Evolutionary conservation across 2,329 filamentous ascomycete species (phyloP).

Genomic region (Aspergillus pseudoglaucus): DNA sequence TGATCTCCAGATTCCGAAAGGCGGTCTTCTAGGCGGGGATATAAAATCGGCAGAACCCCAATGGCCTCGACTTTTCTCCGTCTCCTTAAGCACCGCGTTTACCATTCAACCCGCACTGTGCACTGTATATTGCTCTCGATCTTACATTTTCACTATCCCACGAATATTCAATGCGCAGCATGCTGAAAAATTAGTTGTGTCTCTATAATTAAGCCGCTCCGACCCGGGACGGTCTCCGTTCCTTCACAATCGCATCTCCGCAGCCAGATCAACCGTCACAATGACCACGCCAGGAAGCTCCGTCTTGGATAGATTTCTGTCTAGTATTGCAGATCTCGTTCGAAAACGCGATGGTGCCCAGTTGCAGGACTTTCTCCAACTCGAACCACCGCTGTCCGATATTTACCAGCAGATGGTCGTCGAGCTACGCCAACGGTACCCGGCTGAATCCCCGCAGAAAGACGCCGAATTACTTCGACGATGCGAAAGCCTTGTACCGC

Average conservation of each 20-base stretch:
- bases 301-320: slow-evolving; percentile 62
- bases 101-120: not conserved
- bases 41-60: not conserved
- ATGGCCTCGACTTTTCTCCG: not conserved
- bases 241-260: not conserved
- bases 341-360: slow-evolving; percentile 56
- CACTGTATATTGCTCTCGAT: not conserved
- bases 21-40: not conserved
- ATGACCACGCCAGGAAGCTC: slow-evolving; percentile 44
- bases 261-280: not conserved
- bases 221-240: not conserved
- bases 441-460: slow-evolving; percentile 36
- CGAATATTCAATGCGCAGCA: not conserved
- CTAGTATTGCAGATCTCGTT: slow-evolving; percentile 57
- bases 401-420: slow-evolving; percentile 62
- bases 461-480: slow-evolving; percentile 52
- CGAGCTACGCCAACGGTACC: slow-evolving; percentile 59
- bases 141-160: not conserved
- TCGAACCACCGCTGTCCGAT: slow-evolving; percentile 64
- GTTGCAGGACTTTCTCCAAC: slow-evolving; percentile 64
- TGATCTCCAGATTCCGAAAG: not conserved
- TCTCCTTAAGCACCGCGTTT: not conserved
- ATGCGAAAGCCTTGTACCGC: slow-evolving; percentile 58
- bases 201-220: not conserved
- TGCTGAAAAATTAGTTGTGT: not conserved